phyloP scores from a whole-genome alignment of 371 early-diverging fungal genomes.

The Saksenaea vasiformis region DNA sequence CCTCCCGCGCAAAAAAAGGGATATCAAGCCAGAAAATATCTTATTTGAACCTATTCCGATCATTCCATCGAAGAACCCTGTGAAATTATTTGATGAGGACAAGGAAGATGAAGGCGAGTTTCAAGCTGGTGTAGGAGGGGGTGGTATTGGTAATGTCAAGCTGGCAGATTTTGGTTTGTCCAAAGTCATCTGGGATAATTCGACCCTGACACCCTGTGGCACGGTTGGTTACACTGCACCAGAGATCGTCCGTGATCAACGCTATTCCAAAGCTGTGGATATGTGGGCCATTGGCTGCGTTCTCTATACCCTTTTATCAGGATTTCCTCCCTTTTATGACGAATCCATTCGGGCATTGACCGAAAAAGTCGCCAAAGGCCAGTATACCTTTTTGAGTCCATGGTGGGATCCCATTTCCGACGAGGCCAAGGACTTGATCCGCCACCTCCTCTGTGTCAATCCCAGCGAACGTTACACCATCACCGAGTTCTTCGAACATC shows the following conservation, averaged over 20 bases:
- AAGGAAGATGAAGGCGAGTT: conserved; percentile 63
- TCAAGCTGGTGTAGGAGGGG: conserved; percentile 60
- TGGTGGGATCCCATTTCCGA: conserved; percentile 77
- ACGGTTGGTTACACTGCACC: conserved; percentile 83
- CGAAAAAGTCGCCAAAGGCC: conserved; percentile 63
- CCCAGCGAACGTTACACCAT: conserved; percentile 60
- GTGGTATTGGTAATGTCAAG: conserved; percentile 69
- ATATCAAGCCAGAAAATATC: conserved; percentile 97
- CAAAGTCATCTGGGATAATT: conserved; percentile 70
- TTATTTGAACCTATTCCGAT: conserved; percentile 77
- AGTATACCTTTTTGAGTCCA: conserved; percentile 66
- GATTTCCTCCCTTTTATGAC: conserved; percentile 80
- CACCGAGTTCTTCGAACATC: conserved; percentile 74
- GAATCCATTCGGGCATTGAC: conserved; percentile 62
- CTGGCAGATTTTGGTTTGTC: conserved; percentile 74
- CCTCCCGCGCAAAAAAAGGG: conserved; percentile 36
- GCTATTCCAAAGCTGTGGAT: conserved; percentile 74
- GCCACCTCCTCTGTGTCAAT: conserved; percentile 57
- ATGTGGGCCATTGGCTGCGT: conserved; percentile 87
- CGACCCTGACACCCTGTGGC: conserved; percentile 77
- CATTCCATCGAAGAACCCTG: conserved; percentile 32
- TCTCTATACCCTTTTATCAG: conserved; percentile 75
- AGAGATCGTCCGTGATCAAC: conserved; percentile 70
- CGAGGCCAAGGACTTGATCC: conserved; percentile 74
- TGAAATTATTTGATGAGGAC: conserved; percentile 19